Conservation (phyloP, 768 basidiomycete genomes). For the Leccinum longicurvipes region DNA sequence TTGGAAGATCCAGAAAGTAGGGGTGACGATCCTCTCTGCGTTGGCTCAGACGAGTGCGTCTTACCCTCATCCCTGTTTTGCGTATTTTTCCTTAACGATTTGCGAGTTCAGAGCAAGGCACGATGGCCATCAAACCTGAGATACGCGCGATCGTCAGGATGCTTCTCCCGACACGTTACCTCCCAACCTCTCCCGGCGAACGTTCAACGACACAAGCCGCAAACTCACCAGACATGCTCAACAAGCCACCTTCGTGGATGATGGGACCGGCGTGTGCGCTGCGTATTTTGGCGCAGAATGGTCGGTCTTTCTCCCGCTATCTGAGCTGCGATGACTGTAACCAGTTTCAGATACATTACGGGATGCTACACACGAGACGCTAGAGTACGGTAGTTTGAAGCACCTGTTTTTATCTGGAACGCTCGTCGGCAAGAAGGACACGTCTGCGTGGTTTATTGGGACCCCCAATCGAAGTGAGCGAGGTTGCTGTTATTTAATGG, state of each 20-base stretch:
- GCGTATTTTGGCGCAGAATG: background rate
- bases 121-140: background rate
- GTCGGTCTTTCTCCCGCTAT: background rate
- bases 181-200: background rate
- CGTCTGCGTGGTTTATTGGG: slow-evolving; percentile 10
- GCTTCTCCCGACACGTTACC: background rate
- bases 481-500: background rate
- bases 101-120: background rate
- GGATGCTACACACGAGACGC: background rate
- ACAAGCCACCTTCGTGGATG: background rate
- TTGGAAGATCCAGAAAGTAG: slow-evolving; percentile 24
- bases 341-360: background rate
- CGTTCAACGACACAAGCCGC: background rate
- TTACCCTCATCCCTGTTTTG: background rate
- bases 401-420: background rate
- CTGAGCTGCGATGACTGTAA: background rate
- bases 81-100: background rate
- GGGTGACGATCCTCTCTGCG: slow-evolving; percentile 22
- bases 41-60: slow-evolving; percentile 18
- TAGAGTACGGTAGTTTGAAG: background rate
- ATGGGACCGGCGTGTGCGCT: background rate
- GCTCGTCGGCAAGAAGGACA: slow-evolving; percentile 6
- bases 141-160: background rate
- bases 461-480: slow-evolving; percentile 18
- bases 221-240: background rate